Evolutionary conservation across 768 basidiomycete species (phyloP).

Genomic region (Kwoniella sp.): DNA sequence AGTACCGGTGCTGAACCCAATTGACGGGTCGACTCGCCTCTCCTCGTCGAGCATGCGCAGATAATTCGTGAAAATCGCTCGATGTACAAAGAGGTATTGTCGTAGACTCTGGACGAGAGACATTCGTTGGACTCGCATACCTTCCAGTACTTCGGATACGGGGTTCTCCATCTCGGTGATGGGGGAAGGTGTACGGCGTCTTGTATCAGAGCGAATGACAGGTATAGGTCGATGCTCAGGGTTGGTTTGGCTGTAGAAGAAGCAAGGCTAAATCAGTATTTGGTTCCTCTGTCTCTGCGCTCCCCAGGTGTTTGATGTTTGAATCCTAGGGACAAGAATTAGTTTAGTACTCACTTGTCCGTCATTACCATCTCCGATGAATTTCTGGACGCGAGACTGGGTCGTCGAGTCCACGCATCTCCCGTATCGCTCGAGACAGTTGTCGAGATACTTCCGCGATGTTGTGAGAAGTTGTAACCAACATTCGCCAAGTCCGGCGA

Average conservation of each 20-base stretch:
- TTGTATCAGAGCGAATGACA: slow-evolving; percentile 56
- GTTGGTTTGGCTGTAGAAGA: neutral
- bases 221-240: slow-evolving; percentile 21
- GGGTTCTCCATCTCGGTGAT: slow-evolving; percentile 72
- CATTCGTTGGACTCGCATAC: slow-evolving; percentile 96
- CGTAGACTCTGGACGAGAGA: slow-evolving; percentile 89
- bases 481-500: neutral
- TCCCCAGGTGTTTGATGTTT: too few relatives aligned
- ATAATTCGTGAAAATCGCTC: slow-evolving; percentile 55
- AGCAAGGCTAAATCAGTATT: too few relatives aligned
- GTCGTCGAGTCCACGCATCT: slow-evolving; percentile 16
- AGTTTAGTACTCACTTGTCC: slow-evolving; percentile 22
- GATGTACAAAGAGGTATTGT: slow-evolving; percentile 92
- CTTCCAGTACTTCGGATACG: slow-evolving; percentile 77
- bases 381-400: slow-evolving; percentile 31
- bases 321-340: too few relatives aligned
- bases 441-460: slow-evolving; percentile 18
- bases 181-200: slow-evolving; percentile 57
- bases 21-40: neutral
- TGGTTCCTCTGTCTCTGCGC: too few relatives aligned
- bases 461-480: slow-evolving; percentile 9
- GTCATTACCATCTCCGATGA: slow-evolving; percentile 40
- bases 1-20: neutral
- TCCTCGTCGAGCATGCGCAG: slow-evolving; percentile 48
- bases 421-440: slow-evolving; percentile 16